These are phyloP conservation scores for Apiospora hydei DNA, from an alignment of 2,329 filamentous ascomycete genomes.

Conservation along the genomic window DNA sequence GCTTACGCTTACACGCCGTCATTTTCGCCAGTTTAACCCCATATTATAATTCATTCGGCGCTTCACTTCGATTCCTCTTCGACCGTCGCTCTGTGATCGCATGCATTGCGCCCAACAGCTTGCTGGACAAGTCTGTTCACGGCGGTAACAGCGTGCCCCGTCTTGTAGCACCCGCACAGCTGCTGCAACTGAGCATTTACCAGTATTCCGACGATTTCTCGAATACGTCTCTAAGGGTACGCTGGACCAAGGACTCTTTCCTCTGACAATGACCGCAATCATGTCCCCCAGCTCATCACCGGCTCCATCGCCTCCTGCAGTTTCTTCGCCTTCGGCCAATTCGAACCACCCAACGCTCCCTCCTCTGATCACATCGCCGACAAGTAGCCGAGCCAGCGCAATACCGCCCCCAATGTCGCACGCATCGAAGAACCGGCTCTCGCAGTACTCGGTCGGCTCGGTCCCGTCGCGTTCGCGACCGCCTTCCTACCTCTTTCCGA, in stretches of 20 bases:
- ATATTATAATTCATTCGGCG: constrained; percentile 10
- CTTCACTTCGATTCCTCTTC: constrained; percentile 25
- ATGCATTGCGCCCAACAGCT: constrained; percentile 38
- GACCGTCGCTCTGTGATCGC: constrained; percentile 23
- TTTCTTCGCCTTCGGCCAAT: constrained; percentile 53
- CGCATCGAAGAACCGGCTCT: constrained; percentile 81
- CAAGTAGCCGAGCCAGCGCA: constrained; percentile 62
- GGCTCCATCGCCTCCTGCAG: constrained; percentile 59
- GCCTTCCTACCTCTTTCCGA: constrained; percentile 80
- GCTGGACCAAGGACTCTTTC: constrained; percentile 41
- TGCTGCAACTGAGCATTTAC: constrained; percentile 16
- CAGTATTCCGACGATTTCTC: constrained; percentile 7
- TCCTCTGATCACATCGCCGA: constrained; percentile 64
- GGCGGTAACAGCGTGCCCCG: constrained; percentile 32
- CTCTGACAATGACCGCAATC: constrained; percentile 57
- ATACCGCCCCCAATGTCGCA: constrained; percentile 75
- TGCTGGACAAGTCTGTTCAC: constrained; percentile 43
- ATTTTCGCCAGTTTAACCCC: constrained; percentile 12
- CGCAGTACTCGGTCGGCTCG: constrained; percentile 81
- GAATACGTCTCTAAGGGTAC: constrained; percentile 38
- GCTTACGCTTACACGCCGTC: not conserved
- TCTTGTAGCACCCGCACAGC: not conserved
- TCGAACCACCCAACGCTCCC: constrained; percentile 62
- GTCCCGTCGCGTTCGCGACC: constrained; percentile 76
- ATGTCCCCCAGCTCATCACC: constrained; percentile 65